These are phyloP conservation scores for Botrytis pseudocinerea DNA, from an alignment of 2,329 filamentous ascomycete genomes.

Conservation along the genomic window DNA sequence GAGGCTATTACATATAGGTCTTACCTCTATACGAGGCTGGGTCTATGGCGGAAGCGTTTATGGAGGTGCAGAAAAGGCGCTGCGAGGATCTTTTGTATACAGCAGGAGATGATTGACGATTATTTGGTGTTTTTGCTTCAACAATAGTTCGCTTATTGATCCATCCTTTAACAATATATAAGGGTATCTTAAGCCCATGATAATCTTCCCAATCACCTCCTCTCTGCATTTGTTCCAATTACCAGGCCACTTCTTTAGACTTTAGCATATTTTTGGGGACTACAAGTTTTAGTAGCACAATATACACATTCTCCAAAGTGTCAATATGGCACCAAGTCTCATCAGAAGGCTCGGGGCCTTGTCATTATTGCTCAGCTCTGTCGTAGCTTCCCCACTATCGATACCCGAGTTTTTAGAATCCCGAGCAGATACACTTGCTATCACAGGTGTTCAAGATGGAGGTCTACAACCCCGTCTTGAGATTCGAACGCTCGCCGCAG, in stretches of 20 bases:
- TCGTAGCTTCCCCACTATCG: conserved; percentile 7
- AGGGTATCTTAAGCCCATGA: not conserved
- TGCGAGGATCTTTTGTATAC: not conserved
- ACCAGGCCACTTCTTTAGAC: not conserved
- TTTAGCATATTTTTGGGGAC: not conserved
- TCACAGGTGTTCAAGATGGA: conserved; percentile 17
- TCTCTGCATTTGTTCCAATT: not conserved
- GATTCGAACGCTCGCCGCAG: conserved; percentile 62
- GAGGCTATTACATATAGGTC: conserved; percentile 8
- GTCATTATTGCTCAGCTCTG: not conserved
- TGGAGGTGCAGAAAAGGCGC: not conserved
- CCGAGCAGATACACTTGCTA: conserved; percentile 15
- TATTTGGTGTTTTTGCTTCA: not conserved
- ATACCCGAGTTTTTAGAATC: not conserved
- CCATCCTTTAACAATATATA: conserved; percentile 1
- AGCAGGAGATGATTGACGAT: not conserved
- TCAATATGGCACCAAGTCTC: not conserved
- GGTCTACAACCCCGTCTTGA: conserved; percentile 55
- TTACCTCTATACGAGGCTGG: conserved; percentile 13
- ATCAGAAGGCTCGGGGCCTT: conserved; percentile 7
- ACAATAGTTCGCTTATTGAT: not conserved
- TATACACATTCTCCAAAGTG: not conserved
- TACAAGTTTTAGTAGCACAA: not conserved
- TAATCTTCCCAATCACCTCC: not conserved
- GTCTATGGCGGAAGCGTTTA: conserved; percentile 3